phyloP scores from a whole-genome alignment of 345 rosid genomes.

The Hypericum androsaemum region DNA sequence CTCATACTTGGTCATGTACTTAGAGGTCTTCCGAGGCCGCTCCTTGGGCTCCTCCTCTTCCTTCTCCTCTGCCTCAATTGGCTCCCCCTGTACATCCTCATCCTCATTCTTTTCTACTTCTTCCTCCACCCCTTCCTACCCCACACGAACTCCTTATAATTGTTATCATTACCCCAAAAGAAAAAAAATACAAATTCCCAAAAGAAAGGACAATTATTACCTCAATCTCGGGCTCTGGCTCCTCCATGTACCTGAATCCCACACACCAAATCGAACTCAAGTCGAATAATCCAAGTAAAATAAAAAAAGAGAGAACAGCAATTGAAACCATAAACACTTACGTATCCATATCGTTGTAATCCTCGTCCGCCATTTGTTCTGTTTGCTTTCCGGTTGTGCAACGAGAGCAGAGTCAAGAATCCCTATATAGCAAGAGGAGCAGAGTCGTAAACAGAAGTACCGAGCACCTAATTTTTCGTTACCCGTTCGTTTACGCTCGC shows the following conservation, averaged over 20 bases:
- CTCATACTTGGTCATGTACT: conserved; percentile 76
- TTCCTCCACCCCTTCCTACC: conserved; percentile 74
- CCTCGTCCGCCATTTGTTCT: conserved; percentile 6
- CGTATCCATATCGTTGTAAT: conserved; percentile 8
- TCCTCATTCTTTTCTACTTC: conserved; percentile 44
- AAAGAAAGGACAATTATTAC: conserved; percentile 23
- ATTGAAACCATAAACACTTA: background rate
- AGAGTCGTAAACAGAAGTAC: too few relatives aligned
- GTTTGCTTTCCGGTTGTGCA: too few relatives aligned
- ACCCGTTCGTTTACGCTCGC: too few relatives aligned
- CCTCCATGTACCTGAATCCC: conserved; percentile 59
- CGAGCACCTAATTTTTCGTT: too few relatives aligned
- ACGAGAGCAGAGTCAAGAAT: too few relatives aligned
- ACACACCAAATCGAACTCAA: too few relatives aligned
- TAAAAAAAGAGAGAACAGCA: background rate
- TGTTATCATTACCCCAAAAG: conserved; percentile 1
- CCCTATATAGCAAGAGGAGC: too few relatives aligned
- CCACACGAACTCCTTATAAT: conserved; percentile 4
- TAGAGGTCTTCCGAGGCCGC: conserved; percentile 51
- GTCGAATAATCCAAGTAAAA: background rate
- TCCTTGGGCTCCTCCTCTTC: conserved; percentile 33
- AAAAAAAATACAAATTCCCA: background rate
- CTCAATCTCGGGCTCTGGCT: conserved; percentile 81
- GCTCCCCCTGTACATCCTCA: conserved; percentile 50
- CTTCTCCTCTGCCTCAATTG: conserved; percentile 53